Conservation (phyloP, 345 rosid genomes). For the Sisymbrium altissimum region DNA sequence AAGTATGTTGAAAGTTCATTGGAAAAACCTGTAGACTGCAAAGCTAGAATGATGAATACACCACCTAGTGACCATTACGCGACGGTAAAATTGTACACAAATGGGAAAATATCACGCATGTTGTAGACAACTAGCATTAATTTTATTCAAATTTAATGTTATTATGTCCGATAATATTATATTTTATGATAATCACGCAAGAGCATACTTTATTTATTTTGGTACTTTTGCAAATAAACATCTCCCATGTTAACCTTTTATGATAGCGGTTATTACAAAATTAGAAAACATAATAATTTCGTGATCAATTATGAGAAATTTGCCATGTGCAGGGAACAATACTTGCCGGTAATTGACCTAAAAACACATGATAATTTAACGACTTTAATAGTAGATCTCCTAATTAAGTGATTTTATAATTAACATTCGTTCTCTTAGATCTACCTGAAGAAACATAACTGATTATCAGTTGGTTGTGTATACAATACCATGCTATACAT, state of each 20-base stretch:
- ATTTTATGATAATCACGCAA: background rate
- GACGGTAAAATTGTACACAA: no score
- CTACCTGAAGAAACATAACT: constrained; percentile 22
- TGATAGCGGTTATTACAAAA: background rate
- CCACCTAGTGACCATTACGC: background rate
- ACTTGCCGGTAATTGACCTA: constrained; percentile 14
- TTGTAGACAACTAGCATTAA: background rate
- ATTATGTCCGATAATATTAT: background rate
- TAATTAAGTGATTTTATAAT: constrained; percentile 1
- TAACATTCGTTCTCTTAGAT: constrained; percentile 17
- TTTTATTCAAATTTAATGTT: background rate
- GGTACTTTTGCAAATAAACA: background rate
- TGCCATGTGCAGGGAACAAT: constrained; percentile 27
- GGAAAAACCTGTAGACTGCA: background rate
- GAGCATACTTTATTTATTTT: background rate
- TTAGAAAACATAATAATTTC: constrained; percentile 6
- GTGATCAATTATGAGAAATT: constrained; percentile 16
- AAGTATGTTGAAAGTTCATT: no score
- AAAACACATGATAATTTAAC: constrained; percentile 19
- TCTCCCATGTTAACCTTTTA: background rate
- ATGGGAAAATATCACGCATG: background rate
- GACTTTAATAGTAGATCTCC: background rate
- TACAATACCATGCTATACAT: constrained; percentile 7
- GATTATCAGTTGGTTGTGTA: background rate
- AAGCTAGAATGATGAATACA: background rate